Conservation (phyloP, 345 rosid species). For the Fremontodendron californicum region DNA sequence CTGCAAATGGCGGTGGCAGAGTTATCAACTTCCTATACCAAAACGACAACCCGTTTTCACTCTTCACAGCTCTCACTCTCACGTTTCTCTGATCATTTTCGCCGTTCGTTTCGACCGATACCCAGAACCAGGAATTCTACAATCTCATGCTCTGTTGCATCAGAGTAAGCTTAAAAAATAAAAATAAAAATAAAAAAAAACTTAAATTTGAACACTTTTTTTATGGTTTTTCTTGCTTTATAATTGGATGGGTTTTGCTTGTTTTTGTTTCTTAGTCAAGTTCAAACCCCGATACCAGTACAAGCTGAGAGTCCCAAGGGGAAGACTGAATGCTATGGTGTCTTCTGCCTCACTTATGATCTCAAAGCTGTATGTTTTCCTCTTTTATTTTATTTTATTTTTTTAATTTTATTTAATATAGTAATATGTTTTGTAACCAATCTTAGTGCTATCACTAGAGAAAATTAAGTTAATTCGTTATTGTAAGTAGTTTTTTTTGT, state of each 20-base stretch:
- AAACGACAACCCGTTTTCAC: constrained; percentile 33
- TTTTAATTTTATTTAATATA: neutral
- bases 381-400: neutral
- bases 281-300: constrained; percentile 53
- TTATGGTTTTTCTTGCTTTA: neutral
- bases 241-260: constrained; percentile 6
- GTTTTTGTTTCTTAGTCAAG: constrained; percentile 30
- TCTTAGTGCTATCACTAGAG: neutral
- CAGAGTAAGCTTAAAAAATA: too few species aligned
- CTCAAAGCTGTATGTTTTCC: constrained; percentile 63
- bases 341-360: constrained; percentile 94
- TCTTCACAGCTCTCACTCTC: constrained; percentile 55
- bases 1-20: constrained; percentile 69
- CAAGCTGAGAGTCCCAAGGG: constrained; percentile 37
- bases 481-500: neutral
- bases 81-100: constrained; percentile 45
- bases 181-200: too few species aligned
- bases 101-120: constrained; percentile 40
- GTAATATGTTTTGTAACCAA: neutral
- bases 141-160: constrained; percentile 69
- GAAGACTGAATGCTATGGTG: constrained; percentile 75
- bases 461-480: neutral
- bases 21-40: constrained; percentile 44
- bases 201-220: neutral
- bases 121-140: constrained; percentile 32